Evolutionary conservation across 2,329 filamentous ascomycete species (phyloP), one percentile per base, ranked within the genome.

Genomic region (Alternaria sp.): DNA sequence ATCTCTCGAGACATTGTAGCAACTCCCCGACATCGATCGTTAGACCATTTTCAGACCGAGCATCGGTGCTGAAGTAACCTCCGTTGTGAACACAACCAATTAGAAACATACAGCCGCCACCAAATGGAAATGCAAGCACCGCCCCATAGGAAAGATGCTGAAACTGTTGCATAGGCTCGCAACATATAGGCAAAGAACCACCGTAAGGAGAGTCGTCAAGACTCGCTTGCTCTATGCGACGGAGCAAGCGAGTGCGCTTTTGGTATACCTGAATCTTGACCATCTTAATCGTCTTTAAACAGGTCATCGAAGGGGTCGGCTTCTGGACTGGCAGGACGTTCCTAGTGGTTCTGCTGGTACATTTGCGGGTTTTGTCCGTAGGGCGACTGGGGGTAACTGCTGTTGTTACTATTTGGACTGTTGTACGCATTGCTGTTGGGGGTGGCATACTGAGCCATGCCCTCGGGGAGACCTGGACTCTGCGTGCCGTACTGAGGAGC

Each of bases 371-470:
- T 82, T 65, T 79, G 77, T 69, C 82, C 81, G 71, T 85, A 86
- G 15, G 84, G 83, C 62, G 83, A 85, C 70, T 84, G 83, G 25
- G 84, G 83, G 69, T 85, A 85, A 77, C 82, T 84, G 72, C 74
- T 80, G 73, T 78, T 82, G 75, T 79, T 79, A 79, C 70, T 79
- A 78, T 74, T 76, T 53, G 75, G 71, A 75, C 77, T 81, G 73
- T 80, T 75, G 73, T 84, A 84, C 67, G 81, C 77, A 70, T 80
- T 79, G 64, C 77, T 78, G 68, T 75, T 78, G 61, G 77, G 75
- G 69, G 76, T 77, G 65, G 74, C 78, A 76, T 85, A 85, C 79
- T 85, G 83, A 70, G 81, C 80, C 71, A 84, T 84, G 70, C 82
- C 82, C 64, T 85, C 84, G 58, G 84, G 79, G 61, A 84, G 80